Evolutionary conservation across 495 filamentous ascomycete genomes (phyloP).

Genomic region (Hypoxylon cercidicola): DNA sequence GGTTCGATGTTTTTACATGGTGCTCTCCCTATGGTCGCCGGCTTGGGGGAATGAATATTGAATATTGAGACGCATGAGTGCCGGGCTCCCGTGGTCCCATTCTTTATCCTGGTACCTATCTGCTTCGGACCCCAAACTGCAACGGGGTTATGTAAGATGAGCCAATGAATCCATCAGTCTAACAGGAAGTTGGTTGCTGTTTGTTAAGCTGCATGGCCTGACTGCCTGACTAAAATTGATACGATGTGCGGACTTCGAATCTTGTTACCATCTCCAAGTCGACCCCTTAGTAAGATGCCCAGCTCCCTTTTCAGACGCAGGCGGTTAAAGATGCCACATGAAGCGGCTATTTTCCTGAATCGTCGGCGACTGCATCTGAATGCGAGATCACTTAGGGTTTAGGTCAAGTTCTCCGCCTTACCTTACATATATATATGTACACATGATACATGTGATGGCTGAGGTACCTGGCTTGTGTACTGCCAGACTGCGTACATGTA

Average conservation of each 20-base stretch:
- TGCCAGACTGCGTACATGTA: no score
- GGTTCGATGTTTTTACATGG: background rate
- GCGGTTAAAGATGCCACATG: background rate
- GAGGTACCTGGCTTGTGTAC: background rate
- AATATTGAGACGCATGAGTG: background rate
- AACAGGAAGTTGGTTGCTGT: background rate
- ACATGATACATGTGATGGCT: no score
- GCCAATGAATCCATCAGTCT: conserved; percentile 13
- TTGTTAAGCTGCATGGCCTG: background rate
- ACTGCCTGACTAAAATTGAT: no score
- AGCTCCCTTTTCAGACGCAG: background rate
- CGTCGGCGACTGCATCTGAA: background rate
- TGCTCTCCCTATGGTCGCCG: no score
- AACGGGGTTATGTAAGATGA: conserved; percentile 33
- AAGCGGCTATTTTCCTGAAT: background rate
- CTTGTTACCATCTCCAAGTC: background rate
- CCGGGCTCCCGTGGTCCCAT: conserved; percentile 3
- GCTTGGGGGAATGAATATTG: no score
- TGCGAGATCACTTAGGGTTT: conserved; percentile 15
- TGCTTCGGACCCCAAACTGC: conserved; percentile 6
- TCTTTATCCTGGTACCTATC: conserved; percentile 22
- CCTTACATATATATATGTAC: conserved; percentile 25
- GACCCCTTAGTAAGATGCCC: background rate
- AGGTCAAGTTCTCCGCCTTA: conserved; percentile 19
- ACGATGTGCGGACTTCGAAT: background rate